Evolutionary conservation across 768 basidiomycete species (phyloP), one percentile per base, ranked within the genome.

Genomic region (Podaxis sp.): DNA sequence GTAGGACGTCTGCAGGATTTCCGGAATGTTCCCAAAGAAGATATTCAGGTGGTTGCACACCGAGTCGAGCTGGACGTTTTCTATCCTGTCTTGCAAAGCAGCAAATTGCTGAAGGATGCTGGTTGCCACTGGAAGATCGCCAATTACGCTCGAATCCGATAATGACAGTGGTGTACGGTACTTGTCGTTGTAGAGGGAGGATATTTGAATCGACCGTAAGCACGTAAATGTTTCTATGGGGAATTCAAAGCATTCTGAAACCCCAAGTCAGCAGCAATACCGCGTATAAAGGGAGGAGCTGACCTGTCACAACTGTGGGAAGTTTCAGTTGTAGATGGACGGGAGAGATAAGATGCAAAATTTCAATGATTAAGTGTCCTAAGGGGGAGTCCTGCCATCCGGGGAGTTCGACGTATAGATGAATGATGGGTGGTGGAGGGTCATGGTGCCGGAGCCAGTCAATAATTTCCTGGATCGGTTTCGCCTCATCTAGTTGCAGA

Each of bases 251-350:
- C 7, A 2, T 9, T 43, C 59, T 60, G 38, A 2, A 29, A 6
- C 13, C 50, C 11, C 15, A n/a, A 17, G 25, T 25, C 13, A 38
- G 37, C n/a, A 25, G 36, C 4, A 3, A 49, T 5, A 11, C 7
- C 46, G 22, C 1, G 41, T 17, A 13, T 12, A 41, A 41, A 5
- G 2, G 25, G 33, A 36, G 29, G 25, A 29, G 17, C 27, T 36
- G 33, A 59, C 58, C 58, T 59, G 17, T 49, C 12, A 19, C 12
- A 11, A 36, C 41, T 27, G 52, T 8, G 22, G 51, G 59, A 13
- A 60, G 40, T 29, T 60, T 60, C 3, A 60, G 27, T 9, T 41
- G 59, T 17, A 60, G 38, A 29, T 60, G 59, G 25, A 60, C n/a
- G 7, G 59, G 59, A 41, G 51, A 53, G 41, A 53, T 29, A 13